Conservation (phyloP, 148 eudicot species). For the Talinum fruticosum region DNA sequence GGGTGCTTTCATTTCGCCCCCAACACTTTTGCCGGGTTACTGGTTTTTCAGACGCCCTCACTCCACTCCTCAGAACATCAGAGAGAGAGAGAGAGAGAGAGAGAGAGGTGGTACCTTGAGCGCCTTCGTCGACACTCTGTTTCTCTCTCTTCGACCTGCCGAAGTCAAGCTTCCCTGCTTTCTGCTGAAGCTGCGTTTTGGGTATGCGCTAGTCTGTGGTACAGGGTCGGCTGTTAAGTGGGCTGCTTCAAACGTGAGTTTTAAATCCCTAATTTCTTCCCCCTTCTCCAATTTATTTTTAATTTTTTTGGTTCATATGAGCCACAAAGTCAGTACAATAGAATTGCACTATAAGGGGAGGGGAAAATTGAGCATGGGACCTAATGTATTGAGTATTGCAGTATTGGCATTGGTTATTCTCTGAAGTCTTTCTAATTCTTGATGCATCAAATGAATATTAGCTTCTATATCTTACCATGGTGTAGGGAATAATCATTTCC, state of each 20-base stretch:
- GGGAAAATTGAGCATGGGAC: too few relatives aligned
- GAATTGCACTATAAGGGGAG: too few relatives aligned
- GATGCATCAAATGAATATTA: not conserved
- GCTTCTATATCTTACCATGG: not conserved
- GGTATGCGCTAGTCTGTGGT: slow-evolving; percentile 3
- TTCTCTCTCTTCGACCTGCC: not conserved
- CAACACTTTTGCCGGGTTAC: slow-evolving; percentile 1
- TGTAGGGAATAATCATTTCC: not conserved
- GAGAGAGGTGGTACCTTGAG: not conserved
- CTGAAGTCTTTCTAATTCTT: not conserved
- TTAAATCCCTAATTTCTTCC: slow-evolving; percentile 17
- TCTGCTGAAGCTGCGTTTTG: slow-evolving; percentile 2
- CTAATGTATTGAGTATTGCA: too few relatives aligned
- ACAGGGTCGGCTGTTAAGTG: not conserved
- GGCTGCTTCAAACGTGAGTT: slow-evolving; percentile 21
- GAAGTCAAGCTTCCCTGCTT: not conserved
- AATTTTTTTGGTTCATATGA: too few relatives aligned
- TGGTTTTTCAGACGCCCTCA: not conserved
- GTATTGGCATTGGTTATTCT: too few relatives aligned
- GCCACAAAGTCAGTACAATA: too few relatives aligned
- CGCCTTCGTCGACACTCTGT: not conserved
- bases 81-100: not conserved
- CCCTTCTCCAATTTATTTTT: not conserved
- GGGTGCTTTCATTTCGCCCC: not conserved
- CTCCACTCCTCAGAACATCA: not conserved